Base-by-base conservation (phyloP, 2,329 filamentous ascomycete species). In the Botryotinia globosa region DNA sequence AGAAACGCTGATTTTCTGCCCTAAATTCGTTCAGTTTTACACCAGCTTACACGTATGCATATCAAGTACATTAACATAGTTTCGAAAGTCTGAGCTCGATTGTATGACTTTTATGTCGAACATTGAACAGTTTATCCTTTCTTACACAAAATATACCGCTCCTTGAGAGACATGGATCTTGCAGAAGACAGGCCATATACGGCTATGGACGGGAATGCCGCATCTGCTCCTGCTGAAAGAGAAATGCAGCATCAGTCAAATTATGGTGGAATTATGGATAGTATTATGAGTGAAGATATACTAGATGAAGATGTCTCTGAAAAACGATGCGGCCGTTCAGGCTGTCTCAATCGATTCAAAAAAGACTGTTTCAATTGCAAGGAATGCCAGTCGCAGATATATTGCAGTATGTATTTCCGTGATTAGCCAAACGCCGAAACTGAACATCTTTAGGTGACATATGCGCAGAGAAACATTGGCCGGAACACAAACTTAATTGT, bases 241-340 rank as follows among this genome's bases (percentile, higher is more conserved):
- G 93, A 98, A 80, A 95, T 98, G 83, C 87, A 90, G 32, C 87
- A 87, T 32, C 90, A 92, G 77, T 85, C 98, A 25, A 92, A 94
- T 64, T 85, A 87, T 64, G 86, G 85, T 73, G 90, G 94, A 2
- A 85, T 89, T 9, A 92, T 97, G 78, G 94, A 98, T 79, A 95
- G 98, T 78, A 94, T 98, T 80, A 92, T 92, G 0, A 90, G 92
- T 18, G 98, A 96, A 96, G 94, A 92, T 29, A 92, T 90, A 78
- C 89, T 89, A 65, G 95, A 98, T 79, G 88, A 89, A 29, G 85
- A 88, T 76, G 75, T 78, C 42, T 22, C 12, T 25, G 25, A 37
- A 37, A 25, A 20, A 22, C 29, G 32, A 4, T 67, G 34, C 32
- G 5, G 65, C 9, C 37, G 42, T 20, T 32, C 10, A 25, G 25